These are phyloP conservation scores for Sphaerulina populicola DNA, from an alignment of 2,329 filamentous ascomycete species.

Conservation along the genomic window DNA sequence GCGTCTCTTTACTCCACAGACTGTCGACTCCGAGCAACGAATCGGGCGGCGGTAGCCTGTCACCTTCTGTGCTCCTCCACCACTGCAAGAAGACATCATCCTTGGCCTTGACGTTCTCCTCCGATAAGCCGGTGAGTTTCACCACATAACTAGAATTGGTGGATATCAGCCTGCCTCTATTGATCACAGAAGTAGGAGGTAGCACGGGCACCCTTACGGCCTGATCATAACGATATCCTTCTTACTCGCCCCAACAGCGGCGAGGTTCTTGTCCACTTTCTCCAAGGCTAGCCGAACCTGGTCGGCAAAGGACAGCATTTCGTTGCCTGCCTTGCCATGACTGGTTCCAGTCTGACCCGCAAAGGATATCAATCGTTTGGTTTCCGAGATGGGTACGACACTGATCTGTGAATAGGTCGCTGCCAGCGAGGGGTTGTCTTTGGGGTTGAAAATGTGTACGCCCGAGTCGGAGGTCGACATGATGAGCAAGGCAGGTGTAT, in stretches of 20 bases:
- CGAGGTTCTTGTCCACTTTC: slow-evolving; percentile 17
- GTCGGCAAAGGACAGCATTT: slow-evolving; percentile 9
- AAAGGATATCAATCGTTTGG: slow-evolving; percentile 18
- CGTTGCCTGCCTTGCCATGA: not conserved
- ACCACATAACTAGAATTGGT: slow-evolving; percentile 16
- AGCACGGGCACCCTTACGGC: slow-evolving; percentile 7
- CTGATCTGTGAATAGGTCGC: slow-evolving; percentile 17
- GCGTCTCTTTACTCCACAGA: slow-evolving; percentile 15
- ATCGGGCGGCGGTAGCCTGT: slow-evolving; percentile 12
- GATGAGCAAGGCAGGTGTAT: not conserved
- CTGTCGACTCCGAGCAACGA: slow-evolving; percentile 18
- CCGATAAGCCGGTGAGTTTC: slow-evolving; percentile 5
- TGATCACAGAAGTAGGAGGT: not conserved
- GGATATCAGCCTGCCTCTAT: not conserved
- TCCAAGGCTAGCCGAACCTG: slow-evolving; percentile 15
- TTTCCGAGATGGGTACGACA: slow-evolving; percentile 15
- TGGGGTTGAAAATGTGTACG: slow-evolving; percentile 16
- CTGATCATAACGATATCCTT: slow-evolving; percentile 19
- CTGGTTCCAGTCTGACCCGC: slow-evolving; percentile 18
- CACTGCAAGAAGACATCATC: slow-evolving; percentile 12
- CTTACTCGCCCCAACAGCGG: slow-evolving; percentile 14
- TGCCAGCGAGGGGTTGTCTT: slow-evolving; percentile 9
- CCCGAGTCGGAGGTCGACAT: not conserved
- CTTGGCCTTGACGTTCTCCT: slow-evolving; percentile 10
- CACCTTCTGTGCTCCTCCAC: slow-evolving; percentile 17